phyloP scores from a whole-genome alignment of 2,329 filamentous ascomycete species.

The Fusarium sp. region DNA sequence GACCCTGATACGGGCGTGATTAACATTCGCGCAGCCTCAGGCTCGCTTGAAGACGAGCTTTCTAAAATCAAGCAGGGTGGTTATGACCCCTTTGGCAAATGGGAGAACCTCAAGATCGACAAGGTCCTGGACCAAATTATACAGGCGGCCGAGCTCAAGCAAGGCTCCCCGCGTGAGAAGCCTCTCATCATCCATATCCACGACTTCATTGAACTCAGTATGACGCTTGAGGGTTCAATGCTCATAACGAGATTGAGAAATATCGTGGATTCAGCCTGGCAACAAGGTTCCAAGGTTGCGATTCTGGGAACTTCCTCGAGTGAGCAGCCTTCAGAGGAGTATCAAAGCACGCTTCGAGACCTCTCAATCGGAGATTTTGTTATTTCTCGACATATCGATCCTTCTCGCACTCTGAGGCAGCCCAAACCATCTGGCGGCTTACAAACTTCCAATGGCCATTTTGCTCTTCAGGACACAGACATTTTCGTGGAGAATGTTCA shows the following conservation, averaged over 20 bases:
- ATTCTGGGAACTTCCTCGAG: constrained; percentile 81
- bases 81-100: constrained; percentile 55
- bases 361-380: constrained; percentile 54
- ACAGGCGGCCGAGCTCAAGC: constrained; percentile 53
- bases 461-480: constrained; percentile 49
- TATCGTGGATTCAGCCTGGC: constrained; percentile 76
- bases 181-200: constrained; percentile 79
- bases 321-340: constrained; percentile 57
- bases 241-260: constrained; percentile 76
- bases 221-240: constrained; percentile 72
- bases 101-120: constrained; percentile 70
- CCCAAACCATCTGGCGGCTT: constrained; percentile 40
- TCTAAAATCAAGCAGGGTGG: constrained; percentile 53
- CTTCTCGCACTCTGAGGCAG: constrained; percentile 38
- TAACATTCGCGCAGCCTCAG: constrained; percentile 41
- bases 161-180: constrained; percentile 46
- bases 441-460: constrained; percentile 30
- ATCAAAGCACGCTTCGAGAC: constrained; percentile 51
- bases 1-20: constrained; percentile 47
- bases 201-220: constrained; percentile 81
- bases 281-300: constrained; percentile 75
- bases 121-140: constrained; percentile 67
- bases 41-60: constrained; percentile 55
- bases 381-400: constrained; percentile 48
- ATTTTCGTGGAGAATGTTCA: constrained; percentile 56